These are phyloP conservation scores for Daedaleopsis nitida DNA, from an alignment of 768 basidiomycete genomes.

Conservation along the genomic window DNA sequence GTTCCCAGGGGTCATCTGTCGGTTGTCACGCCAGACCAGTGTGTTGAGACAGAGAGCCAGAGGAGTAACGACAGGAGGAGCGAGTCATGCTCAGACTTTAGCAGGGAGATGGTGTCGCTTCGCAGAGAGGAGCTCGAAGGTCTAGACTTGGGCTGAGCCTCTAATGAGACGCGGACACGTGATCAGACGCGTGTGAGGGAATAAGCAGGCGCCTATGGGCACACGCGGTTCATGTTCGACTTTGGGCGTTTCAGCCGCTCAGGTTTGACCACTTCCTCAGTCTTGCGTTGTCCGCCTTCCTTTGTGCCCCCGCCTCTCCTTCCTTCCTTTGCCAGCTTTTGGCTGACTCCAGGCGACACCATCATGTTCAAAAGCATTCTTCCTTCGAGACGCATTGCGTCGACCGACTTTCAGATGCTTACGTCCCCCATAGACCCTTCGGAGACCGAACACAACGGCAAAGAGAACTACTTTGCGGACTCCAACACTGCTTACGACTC, in stretches of 20 bases:
- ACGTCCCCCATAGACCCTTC: slow-evolving; percentile 48
- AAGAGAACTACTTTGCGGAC: slow-evolving; percentile 64
- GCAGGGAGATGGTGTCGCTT: no score
- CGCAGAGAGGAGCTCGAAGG: no score
- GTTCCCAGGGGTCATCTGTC: no score
- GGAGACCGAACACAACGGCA: slow-evolving; percentile 43
- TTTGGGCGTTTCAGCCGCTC: slow-evolving; percentile 11
- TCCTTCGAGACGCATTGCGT: slow-evolving; percentile 62
- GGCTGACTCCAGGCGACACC: neutral
- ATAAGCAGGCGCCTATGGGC: neutral
- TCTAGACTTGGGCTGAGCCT: no score
- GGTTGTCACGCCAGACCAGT: no score
- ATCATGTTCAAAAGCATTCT: slow-evolving; percentile 83
- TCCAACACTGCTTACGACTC: slow-evolving; percentile 31
- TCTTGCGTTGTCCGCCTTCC: slow-evolving; percentile 4
- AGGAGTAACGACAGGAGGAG: no score
- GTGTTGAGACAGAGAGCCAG: no score
- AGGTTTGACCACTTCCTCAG: neutral
- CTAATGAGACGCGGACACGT: slow-evolving; percentile 20
- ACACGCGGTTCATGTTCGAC: slow-evolving; percentile 19
- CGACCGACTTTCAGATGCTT: slow-evolving; percentile 74
- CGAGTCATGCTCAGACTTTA: no score
- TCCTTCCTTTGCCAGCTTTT: neutral
- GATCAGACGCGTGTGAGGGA: slow-evolving; percentile 10
- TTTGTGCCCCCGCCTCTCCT: neutral